Evolutionary conservation across 805 yeast species (phyloP).

Genomic region (Saccharomycopsis schoenii): DNA sequence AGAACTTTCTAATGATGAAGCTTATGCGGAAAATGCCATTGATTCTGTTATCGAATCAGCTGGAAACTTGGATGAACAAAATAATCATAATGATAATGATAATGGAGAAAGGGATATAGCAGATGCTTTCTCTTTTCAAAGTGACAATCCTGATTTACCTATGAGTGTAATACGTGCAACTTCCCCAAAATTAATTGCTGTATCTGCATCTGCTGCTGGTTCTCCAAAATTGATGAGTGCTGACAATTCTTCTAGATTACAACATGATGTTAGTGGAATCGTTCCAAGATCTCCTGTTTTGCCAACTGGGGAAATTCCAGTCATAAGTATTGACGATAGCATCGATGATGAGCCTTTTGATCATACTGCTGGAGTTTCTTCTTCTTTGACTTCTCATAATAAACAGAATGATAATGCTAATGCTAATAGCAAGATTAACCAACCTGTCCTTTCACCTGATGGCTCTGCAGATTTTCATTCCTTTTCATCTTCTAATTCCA

Average conservation of each 20-base stretch:
- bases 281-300: not conserved
- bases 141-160: slow-evolving; percentile 14
- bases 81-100: slow-evolving; percentile 1
- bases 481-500: not conserved
- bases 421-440: not conserved
- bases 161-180: slow-evolving; percentile 4
- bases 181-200: slow-evolving; percentile 6
- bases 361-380: not conserved
- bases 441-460: not conserved
- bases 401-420: not conserved
- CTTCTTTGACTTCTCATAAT: not conserved
- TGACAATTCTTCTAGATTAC: not conserved
- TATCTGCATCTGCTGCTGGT: not conserved
- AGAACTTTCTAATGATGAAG: not conserved
- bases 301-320: not conserved
- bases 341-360: too few relatives aligned
- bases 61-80: not conserved
- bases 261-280: not conserved
- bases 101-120: slow-evolving; percentile 9
- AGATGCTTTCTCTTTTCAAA: slow-evolving; percentile 9
- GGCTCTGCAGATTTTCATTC: not conserved
- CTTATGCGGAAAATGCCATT: not conserved
- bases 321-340: not conserved
- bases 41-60: not conserved
- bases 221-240: not conserved